phyloP scores from a whole-genome alignment of 2,329 filamentous ascomycete species.

The Cryoendolithus antarcticus region DNA sequence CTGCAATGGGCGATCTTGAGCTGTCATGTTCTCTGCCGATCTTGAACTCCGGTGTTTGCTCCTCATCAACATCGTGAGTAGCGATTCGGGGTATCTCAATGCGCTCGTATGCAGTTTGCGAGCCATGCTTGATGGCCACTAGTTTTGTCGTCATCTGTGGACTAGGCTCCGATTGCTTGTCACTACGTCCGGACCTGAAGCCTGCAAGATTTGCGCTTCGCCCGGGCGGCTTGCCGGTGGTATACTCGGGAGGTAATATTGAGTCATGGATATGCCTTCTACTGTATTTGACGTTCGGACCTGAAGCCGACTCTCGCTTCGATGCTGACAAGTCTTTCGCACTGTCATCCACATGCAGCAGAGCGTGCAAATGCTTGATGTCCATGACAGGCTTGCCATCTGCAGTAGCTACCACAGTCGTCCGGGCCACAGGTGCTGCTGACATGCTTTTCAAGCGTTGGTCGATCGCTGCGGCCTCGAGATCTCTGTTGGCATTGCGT shows the following conservation, averaged over 20 bases:
- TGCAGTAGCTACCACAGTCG: not conserved
- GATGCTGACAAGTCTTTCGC: conserved; percentile 1
- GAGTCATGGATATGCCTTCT: not conserved
- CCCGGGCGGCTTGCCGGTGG: not conserved
- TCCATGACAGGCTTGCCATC: conserved; percentile 5
- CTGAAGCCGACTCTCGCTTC: conserved; percentile 1
- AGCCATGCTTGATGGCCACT: conserved; percentile 3
- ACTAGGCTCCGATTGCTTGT: not conserved
- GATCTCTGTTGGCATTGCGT: conserved; percentile 1
- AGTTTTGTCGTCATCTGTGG: not conserved
- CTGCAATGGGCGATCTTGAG: no score
- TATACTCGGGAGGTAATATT: conserved; percentile 1
- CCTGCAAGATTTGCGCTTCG: not conserved
- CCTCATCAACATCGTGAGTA: no score
- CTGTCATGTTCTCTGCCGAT: not conserved
- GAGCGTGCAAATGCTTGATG: conserved; percentile 4
- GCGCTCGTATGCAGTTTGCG: conserved; percentile 5
- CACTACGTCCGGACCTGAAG: not conserved
- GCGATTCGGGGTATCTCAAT: conserved; percentile 1
- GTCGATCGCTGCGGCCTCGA: conserved; percentile 1
- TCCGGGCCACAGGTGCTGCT: not conserved
- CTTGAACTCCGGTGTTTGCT: not conserved
- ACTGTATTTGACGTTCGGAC: not conserved
- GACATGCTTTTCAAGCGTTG: conserved; percentile 1
- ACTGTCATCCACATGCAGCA: conserved; percentile 1